Conservation (phyloP, 768 basidiomycete genomes). For the Leucocoprinus leucothites region DNA sequence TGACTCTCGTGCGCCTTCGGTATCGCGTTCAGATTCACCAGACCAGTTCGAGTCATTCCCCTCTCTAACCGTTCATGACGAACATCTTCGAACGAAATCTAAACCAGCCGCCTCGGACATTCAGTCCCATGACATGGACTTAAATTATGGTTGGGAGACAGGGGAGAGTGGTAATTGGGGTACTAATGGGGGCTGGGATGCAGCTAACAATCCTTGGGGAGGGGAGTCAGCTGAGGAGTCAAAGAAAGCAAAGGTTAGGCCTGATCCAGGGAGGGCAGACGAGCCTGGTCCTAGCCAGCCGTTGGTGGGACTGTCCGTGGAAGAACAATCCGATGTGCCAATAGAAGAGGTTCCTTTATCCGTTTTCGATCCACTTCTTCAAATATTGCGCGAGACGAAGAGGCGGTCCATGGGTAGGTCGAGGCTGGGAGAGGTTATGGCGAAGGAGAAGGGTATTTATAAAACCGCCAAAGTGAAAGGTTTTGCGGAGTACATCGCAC, state of each 20-base stretch:
- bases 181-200: neutral
- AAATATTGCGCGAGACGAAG: neutral
- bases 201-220: neutral
- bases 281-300: no score
- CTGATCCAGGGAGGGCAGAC: neutral
- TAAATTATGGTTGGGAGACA: neutral
- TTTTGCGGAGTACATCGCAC: constrained; percentile 11
- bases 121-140: no score
- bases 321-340: no score
- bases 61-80: neutral
- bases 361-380: constrained; percentile 1
- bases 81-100: no score
- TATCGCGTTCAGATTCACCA: neutral
- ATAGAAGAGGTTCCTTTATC: neutral
- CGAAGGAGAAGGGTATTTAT: constrained; percentile 1
- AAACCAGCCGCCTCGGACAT: no score
- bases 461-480: constrained; percentile 6
- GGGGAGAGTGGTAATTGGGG: neutral
- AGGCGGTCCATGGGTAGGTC: constrained; percentile 2
- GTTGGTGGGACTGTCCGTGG: no score
- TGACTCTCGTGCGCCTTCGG: neutral
- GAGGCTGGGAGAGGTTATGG: constrained; percentile 1
- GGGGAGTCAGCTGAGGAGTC: neutral
- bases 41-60: neutral
- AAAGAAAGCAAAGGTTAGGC: neutral